Evolutionary conservation across 305 asterid genomes (phyloP).

Genomic region (Fraxinus albicans): DNA sequence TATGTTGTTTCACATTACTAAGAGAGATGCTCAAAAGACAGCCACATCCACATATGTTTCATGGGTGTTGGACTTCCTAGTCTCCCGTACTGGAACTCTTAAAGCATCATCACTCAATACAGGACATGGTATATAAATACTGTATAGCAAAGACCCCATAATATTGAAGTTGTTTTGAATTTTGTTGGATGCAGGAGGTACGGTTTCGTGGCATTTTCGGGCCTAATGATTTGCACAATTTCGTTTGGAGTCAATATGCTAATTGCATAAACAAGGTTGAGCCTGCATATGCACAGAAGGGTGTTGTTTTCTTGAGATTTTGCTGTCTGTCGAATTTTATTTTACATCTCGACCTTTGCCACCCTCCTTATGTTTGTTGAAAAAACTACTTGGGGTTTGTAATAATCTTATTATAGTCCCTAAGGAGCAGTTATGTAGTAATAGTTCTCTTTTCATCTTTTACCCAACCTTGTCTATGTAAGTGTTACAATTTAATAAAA

Average conservation of each 20-base stretch:
- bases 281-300: background rate
- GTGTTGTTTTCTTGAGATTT: background rate
- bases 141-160: background rate
- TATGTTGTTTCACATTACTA: too few species aligned
- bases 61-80: too few species aligned
- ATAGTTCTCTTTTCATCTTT: background rate
- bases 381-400: background rate
- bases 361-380: background rate
- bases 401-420: background rate
- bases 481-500: background rate
- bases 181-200: constrained; percentile 46
- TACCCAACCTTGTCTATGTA: background rate
- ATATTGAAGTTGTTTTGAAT: background rate
- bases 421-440: background rate
- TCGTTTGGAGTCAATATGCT: constrained; percentile 58
- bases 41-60: too few species aligned
- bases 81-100: background rate
- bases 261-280: constrained; percentile 24
- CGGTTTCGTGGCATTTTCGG: constrained; percentile 45
- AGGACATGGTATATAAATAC: background rate
- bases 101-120: background rate
- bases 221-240: constrained; percentile 54
- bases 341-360: background rate
- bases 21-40: too few species aligned
- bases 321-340: constrained; percentile 2